Base-by-base conservation (phyloP, 345 rosid species). In the Citrus trifoliata region DNA sequence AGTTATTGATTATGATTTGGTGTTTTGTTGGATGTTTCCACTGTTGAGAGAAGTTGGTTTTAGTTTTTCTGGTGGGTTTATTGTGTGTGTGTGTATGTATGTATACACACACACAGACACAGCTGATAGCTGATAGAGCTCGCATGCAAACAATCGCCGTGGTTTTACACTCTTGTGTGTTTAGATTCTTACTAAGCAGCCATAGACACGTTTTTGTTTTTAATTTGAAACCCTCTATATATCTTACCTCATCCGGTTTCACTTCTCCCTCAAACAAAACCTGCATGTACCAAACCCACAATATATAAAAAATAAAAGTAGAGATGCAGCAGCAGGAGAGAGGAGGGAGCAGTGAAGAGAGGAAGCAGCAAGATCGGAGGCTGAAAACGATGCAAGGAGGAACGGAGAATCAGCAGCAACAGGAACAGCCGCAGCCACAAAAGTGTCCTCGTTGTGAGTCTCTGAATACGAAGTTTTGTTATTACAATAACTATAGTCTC, bases 381-480 rank as follows among this genome's bases (percentile, higher is more conserved):
- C 28, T 83, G 82, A 80, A 81, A 69, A 27, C 79, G 71, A 67
- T 69, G 60, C 73, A 67, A 51, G 83, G 70, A 10, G 77, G 51
- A 24, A 25, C 25, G 4, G 84, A 75, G 16, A 67, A 74, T 64
- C 75, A 77, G 10, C 72, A n/a, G 6, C 81, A 64, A 10, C 84
- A 56, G 13, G 82, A 67, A 7, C 51, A 46, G 18, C 18, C 51
- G 18, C 86, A 55, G 48, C 87, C 86, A 2, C 86, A 85, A 65
- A 88, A 82, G 73, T 91, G 95, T 33, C 95, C 95, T 33, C 88
- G 95, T 3, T 91, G 95, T 19, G 90, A 91, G 19, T 91, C 95
- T 6, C 19, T 82, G 25, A 86, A 91, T 77, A 89, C 95, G 25
- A 91, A 91, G 79, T 91, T 91, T 76, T 91, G 95, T 84, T 89